Evolutionary conservation across 805 yeast species (phyloP).

Genomic region (Yarrowia sp.): DNA sequence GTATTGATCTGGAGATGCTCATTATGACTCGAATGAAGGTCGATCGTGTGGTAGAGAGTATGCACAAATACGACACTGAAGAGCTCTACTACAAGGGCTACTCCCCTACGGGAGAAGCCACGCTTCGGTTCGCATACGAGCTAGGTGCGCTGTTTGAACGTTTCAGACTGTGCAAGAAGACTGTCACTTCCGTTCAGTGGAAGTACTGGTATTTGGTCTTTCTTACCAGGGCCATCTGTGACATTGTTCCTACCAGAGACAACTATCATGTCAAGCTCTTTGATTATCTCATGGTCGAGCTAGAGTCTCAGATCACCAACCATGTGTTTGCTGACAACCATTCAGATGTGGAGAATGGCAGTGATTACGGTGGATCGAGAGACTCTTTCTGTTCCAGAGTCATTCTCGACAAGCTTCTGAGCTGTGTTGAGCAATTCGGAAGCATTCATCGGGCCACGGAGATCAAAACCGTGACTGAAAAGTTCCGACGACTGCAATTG

Average conservation of each 20-base stretch:
- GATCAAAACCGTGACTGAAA: slow-evolving; percentile 8
- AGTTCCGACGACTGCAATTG: slow-evolving; percentile 10
- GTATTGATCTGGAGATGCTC: slow-evolving; percentile 19
- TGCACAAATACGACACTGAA: slow-evolving; percentile 15
- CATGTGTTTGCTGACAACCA: slow-evolving; percentile 9
- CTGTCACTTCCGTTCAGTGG: slow-evolving; percentile 27
- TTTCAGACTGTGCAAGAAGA: slow-evolving; percentile 24
- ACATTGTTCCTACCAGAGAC: slow-evolving; percentile 21
- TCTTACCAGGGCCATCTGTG: slow-evolving; percentile 8
- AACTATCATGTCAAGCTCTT: slow-evolving; percentile 28
- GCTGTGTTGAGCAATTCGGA: slow-evolving; percentile 23
- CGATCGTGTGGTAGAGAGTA: neutral
- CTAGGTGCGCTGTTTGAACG: slow-evolving; percentile 15
- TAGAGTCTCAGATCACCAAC: slow-evolving; percentile 29
- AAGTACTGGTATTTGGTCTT: slow-evolving; percentile 36
- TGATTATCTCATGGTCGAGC: slow-evolving; percentile 28
- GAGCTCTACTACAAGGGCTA: slow-evolving; percentile 1
- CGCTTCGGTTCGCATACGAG: slow-evolving; percentile 22
- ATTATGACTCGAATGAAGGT: slow-evolving; percentile 23
- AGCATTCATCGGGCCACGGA: neutral
- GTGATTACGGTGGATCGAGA: neutral
- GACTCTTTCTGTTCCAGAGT: slow-evolving; percentile 5
- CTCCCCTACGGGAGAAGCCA: neutral
- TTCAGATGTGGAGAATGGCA: neutral
- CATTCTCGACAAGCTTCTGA: slow-evolving; percentile 13